Evolutionary conservation across 73 alveolate species (phyloP), one percentile per base, ranked within the genome.

Genomic region (Paramecium biaurelia): DNA sequence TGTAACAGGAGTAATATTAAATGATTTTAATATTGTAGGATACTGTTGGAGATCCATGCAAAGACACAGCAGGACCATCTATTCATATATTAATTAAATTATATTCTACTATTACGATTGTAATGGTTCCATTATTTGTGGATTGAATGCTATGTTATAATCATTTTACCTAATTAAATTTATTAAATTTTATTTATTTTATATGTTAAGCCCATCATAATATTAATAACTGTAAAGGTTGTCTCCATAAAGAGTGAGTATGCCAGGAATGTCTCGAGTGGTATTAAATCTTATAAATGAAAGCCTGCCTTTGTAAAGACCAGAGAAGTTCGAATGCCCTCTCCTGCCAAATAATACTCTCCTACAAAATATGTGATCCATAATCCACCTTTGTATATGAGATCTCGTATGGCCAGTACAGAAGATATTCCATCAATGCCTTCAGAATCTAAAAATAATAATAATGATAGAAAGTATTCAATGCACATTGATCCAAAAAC

Each of bases 21-120:
- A 47, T 47, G 23, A 47, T 47, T 18, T 47, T 0, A 8, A 30
- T 37, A 15, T 42, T 47, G 0, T 42, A 79, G 43, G 99, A 97
- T 85, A 97, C 99, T 0, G 99, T 97, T 30, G 99, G 99, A n/a
- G 99, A 97, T 85, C 99, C 99, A 28, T 95, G 96, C 85, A 95
- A 95, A 24, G 97, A 96, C 68, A 97, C 97, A 59, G 98, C 99
- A 1, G 99, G 99, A 14, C 99, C 99, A 38, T 95, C 98, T 4
- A 94, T 97, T 30, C 99, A 97, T 67, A 97, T 93, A 38, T 92
- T 96, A 70, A 92, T 96, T 37, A 96, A 96, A 85, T 74, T 97
- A 26, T 93, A 96, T 24, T 94, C 98, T 18, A 97, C 99, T 14
- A 96, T 97, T 53, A 97, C 99, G 7, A 88, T 97, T 57, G 99